Evolutionary conservation across 108 stramenopile genomes (phyloP).

Genomic region (Stephanodiscus triporus): DNA sequence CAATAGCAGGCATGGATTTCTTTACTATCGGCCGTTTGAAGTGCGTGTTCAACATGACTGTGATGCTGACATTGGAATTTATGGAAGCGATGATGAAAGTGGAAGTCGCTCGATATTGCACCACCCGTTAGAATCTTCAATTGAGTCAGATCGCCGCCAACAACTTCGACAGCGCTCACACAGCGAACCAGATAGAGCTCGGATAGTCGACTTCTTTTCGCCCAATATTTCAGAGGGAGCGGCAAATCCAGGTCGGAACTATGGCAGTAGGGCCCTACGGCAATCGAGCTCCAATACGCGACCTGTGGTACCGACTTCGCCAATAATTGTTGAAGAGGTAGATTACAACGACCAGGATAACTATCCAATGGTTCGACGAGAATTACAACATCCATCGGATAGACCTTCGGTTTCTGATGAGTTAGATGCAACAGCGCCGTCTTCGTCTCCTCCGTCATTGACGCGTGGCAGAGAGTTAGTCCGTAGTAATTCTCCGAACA

Average conservation of each 20-base stretch:
- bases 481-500: neutral
- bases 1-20: constrained; percentile 35
- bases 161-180: constrained; percentile 33
- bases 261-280: neutral
- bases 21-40: constrained; percentile 39
- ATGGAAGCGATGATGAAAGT: constrained; percentile 41
- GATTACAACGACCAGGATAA: constrained; percentile 9
- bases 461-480: neutral
- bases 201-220: constrained; percentile 30
- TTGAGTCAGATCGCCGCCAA: neutral
- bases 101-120: constrained; percentile 21
- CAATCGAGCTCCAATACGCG: neutral
- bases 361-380: constrained; percentile 1
- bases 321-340: constrained; percentile 9
- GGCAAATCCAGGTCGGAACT: neutral
- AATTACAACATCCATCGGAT: neutral
- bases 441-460: neutral
- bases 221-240: constrained; percentile 2
- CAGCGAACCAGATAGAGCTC: constrained; percentile 47
- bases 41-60: constrained; percentile 14
- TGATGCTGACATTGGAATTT: constrained; percentile 20
- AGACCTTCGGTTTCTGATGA: neutral
- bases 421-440: neutral
- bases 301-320: neutral
- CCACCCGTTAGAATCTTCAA: constrained; percentile 16